Percentiles rank a stretch among this genome's conserved stretches.
These are phyloP conservation scores for Quercus bicolor DNA, from an alignment of 306 rosid species.

Conservation along the genomic window DNA sequence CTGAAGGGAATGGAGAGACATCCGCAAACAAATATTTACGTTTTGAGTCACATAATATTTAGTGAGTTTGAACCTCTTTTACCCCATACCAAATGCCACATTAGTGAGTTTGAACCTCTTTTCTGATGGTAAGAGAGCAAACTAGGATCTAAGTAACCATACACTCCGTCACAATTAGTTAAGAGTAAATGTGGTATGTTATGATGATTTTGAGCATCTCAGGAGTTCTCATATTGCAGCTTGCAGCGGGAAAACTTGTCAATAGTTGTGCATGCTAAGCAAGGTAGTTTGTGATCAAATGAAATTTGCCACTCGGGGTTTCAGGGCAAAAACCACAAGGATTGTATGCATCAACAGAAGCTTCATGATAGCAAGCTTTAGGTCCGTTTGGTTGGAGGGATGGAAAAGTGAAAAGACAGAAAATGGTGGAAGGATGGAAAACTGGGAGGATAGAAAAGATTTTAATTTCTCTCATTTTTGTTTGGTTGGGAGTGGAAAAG, in stretches of 20 bases:
- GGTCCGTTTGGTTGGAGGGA: too few species aligned
- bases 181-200: background rate
- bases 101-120: background rate
- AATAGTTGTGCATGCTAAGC: background rate
- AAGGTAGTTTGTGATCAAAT: too few species aligned
- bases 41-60: background rate
- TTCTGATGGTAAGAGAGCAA: background rate
- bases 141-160: background rate
- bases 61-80: too few species aligned
- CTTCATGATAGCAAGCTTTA: background rate
- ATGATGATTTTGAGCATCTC: background rate
- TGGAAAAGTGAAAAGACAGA: too few species aligned
- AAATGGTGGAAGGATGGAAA: too few species aligned
- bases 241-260: background rate
- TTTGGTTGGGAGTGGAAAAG: too few species aligned
- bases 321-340: too few species aligned
- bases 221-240: background rate
- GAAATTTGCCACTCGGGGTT: too few species aligned
- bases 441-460: too few species aligned
- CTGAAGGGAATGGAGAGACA: background rate
- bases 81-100: too few species aligned
- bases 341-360: too few species aligned
- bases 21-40: background rate
- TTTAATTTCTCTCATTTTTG: too few species aligned
- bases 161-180: background rate